Evolutionary conservation across 148 eudicot genomes (phyloP), one percentile per base, ranked within the genome.

Genomic region (Mesembryanthemum crystallinum): DNA sequence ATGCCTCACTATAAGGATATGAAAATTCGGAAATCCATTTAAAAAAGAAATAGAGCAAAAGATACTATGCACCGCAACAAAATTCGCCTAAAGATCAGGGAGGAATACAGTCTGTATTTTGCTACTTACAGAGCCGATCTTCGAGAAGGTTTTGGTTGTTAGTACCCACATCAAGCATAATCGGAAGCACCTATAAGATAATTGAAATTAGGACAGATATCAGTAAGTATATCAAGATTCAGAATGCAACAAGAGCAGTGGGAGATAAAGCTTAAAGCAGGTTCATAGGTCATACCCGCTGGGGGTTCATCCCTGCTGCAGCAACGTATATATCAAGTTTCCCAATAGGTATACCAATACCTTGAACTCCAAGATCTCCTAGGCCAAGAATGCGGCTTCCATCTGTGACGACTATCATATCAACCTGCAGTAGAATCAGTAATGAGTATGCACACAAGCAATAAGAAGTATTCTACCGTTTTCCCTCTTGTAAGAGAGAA

Each of bases 81-180:
- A n/a, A 71, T 21, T 37, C 7, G 54, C 57, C 47, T 20, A 6
- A 18, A 43, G 10, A 35, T 23, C 14, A 65, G 23, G 5, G 67
- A 21, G 64, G 65, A 20, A 13, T 18, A 51, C 42, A 73, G 51
- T 59, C 21, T 73, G 72, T 25, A 25, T 20, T 15, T 64, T 65
- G 74, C 61, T 59, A 87, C 99, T 91, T 80, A 95, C 99, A 95
- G 33, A 95, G 92, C 45, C 67, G 96, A 81, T 95, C 89, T 77
- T 88, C 89, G 58, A 88, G 92, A 84, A 95, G 96, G 88, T 85
- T 89, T 81, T 95, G 82, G 79, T 95, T 95, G 83, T 91, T 95
- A 67, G 99, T 95, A 79, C 99, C 99, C 69, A 95, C 97, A 81
- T 95, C 99, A 83, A 95, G 96, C 97, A 95, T 95, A 79, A 95